Base-by-base conservation (phyloP, 2,329 filamentous ascomycete genomes). In the Simplicillium sp. region DNA sequence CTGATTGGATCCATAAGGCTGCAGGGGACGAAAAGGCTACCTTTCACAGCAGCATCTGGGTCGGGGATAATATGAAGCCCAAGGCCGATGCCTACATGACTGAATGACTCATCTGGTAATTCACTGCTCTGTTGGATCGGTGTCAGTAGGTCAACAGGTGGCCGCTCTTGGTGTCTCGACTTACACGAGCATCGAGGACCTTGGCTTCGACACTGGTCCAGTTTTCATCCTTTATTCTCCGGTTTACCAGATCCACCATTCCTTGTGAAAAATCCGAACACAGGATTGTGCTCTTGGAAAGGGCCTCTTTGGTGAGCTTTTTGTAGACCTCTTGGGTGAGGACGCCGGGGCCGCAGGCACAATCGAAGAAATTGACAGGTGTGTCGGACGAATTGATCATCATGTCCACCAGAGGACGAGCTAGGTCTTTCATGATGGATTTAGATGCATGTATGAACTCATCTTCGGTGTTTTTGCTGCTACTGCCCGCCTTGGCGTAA, bases 301-400 rank as follows among this genome's bases (percentile, higher is more conserved):
- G 56, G 5, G 66, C 53, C 2, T 63, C 49, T 7, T 51, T 53
- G 11, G 60, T 46, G 12, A 77, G 44, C 3, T 49, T 52, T 9
- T 52, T 51, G 42, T 72, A 64, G 12, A 76, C 48, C 18, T 66
- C 53, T 8, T 66, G 62, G 1, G 66, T 67, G 11, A 75, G 58
- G 13, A 73, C 60, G 1, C 73, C 75, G 4, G 63, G 61, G 0
- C 74, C 74, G 41, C 73, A 77, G 7, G 69, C 73, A 46, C 66
- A 67, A 43, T 79, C 75, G 11, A 79, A 51, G 17, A 77, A 47
- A 3, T 38, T 37, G 37, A 71, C 55, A 0, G 66, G 62, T 6
- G 45, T 45, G 9, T 25, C 20, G 20, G 20, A 25, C 6, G 20
- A 25, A 6, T 5, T 9, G 9, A 25, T 25, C 6, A 25, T 25